Base-by-base conservation (phyloP, 768 basidiomycete genomes). In the Myochromella boudieri region DNA sequence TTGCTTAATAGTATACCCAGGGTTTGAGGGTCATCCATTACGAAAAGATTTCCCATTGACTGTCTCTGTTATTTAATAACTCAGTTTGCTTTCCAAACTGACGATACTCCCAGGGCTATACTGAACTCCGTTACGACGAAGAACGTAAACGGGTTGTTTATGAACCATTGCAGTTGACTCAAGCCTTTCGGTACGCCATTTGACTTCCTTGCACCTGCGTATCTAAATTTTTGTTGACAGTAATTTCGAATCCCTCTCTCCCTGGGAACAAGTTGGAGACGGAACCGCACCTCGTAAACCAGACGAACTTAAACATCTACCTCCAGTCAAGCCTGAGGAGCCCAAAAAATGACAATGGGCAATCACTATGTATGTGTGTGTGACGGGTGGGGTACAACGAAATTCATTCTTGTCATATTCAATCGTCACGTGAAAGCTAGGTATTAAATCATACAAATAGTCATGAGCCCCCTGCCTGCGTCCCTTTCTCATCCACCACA, bases 1-100 rank as follows among this genome's bases (percentile, higher is more conserved):
- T 20, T 10, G 46, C 37, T 44, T 7, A 44, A 58, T 17, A 41
- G n/a, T 27, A 42, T 24, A 29, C 26, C 14, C 52, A 91, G 90
- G 91, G 46, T 97, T 97, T 59, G 95, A 98, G 68, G 97, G 97
- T 17, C 94, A 99, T 63, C 97, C 97, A 8, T 68, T 99, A 37
- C 84, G 97, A 53, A 99, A 99, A 67, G 97, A 99, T 64, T 99
- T 98, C 80, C 97, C 97, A 25, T 69, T 99, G 57, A 97, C 94
- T 7, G 95, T 93, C n/a, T n/a, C n/a, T n/a, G n/a, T n/a, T n/a
- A 63, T 57, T 84, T 70, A 18, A 11, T 50, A 24, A 37, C 54
- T 15, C 1, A 20, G 14, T 25, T 53, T 27, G 7, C 33, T 31
- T 17, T 5, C 14, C 14, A 34, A 34, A n/a, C n/a, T n/a, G 14